These are phyloP conservation scores for Suillus discolor DNA, from an alignment of 768 basidiomycete genomes.

Conservation along the genomic window DNA sequence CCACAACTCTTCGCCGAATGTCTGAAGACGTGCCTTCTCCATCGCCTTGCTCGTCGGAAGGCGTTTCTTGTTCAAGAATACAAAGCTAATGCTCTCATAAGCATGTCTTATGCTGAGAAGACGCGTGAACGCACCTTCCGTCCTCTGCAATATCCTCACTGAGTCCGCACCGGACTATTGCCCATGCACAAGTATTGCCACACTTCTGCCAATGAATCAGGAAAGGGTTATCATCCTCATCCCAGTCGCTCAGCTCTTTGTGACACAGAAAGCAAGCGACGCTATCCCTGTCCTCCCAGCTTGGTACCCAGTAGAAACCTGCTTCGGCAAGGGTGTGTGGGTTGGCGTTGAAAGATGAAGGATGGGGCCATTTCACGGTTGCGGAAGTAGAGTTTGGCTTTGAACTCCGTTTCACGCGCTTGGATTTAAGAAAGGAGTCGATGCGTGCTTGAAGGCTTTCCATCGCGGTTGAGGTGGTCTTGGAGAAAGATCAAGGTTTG, in stretches of 20 bases:
- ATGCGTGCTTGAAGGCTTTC: slow-evolving; percentile 59
- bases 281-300: slow-evolving; percentile 66
- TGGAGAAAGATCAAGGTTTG: slow-evolving; percentile 6
- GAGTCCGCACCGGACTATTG: slow-evolving; percentile 73
- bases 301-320: slow-evolving; percentile 85
- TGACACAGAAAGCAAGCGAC: slow-evolving; percentile 85
- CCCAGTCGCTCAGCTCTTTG: slow-evolving; percentile 86
- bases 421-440: slow-evolving; percentile 68
- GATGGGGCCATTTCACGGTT: slow-evolving; percentile 80
- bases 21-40: slow-evolving; percentile 72
- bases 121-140: slow-evolving; percentile 49
- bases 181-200: slow-evolving; percentile 75
- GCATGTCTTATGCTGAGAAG: neutral
- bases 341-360: slow-evolving; percentile 62
- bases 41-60: slow-evolving; percentile 67
- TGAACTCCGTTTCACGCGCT: slow-evolving; percentile 52
- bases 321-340: slow-evolving; percentile 81
- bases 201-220: slow-evolving; percentile 80
- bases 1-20: slow-evolving; percentile 78
- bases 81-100: slow-evolving; percentile 45
- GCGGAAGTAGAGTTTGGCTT: slow-evolving; percentile 49
- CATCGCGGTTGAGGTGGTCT: slow-evolving; percentile 38
- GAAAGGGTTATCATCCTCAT: slow-evolving; percentile 81
- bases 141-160: slow-evolving; percentile 55
- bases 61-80: slow-evolving; percentile 58